Base-by-base conservation (phyloP, 305 asterid genomes). In the Solanum hybrid region DNA sequence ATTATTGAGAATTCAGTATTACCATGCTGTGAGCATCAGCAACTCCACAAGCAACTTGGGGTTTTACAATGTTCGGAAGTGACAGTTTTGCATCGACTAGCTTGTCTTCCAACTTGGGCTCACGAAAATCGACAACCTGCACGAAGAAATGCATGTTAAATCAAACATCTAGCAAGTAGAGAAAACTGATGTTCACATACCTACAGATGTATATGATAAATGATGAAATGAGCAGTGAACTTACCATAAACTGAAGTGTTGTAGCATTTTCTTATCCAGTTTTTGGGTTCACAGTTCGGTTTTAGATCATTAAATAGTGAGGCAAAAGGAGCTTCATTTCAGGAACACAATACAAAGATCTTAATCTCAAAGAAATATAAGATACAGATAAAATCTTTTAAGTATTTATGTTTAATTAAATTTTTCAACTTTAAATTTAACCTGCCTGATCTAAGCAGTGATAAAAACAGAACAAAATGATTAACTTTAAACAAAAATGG, bases 21-120 rank as follows among this genome's bases (percentile, higher is more conserved):
- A 97, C 99, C 99, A 96, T 96, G 94, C 98, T 96, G 92, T 97
- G 99, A 89, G 99, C 98, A 91, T 95, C 96, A 69, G 97, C 94
- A 88, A 96, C 97, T 88, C 99, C 99, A 90, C 99, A 96, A 46
- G 99, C 98, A 93, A 94, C 96, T 93, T 96, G 98, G 90, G 99
- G 99, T 93, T 96, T 97, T 92, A 96, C 98, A 51, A 96, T 96
- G 90, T 92, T 95, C 89, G 99, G 99, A 88, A 94, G 91, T 38
- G 94, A 91, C 90, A 97, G 90, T 91, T 94, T 92, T 72, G 98
- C 99, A 90, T 94, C 96, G 7, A 64, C 95, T 88, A 96, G 92
- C 93, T 90, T 96, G 51, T 92, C 92, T 64, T 92, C 96, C 94
- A 96, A 92, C 91, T 91, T 88, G 87, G 94, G 93, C 79, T 94